Evolutionary conservation across 495 filamentous ascomycete genomes (phyloP), one percentile per base, ranked within the genome.

Genomic region (Beverwykella pulmonaria): DNA sequence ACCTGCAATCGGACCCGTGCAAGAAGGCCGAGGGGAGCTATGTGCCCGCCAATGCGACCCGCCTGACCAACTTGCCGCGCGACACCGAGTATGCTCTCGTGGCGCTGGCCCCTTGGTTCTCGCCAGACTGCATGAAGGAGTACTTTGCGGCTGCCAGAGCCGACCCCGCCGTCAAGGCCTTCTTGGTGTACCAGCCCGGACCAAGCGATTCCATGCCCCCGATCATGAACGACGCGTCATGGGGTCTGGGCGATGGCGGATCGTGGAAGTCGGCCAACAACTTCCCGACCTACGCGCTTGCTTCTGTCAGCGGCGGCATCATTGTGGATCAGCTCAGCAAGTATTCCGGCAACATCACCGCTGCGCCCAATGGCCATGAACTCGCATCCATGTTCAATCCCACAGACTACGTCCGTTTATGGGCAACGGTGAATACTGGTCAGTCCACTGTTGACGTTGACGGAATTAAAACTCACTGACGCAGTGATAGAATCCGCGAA

Each of bases 51-150:
- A 92, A 92, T 75, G 91, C 85, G 46, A 93, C 90, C 14, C 83
- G 89, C 22, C 80, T 83, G 63, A 74, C 80, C 53, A 85, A 94
- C 71, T 83, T 97, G 2, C 87, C 89, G 0, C 27, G 25, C 8
- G 47, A 65, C 0, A 71, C 70, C 22, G 61, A 78, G 30, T 82
- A 83, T 61, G 80, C 85, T 3, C 82, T 87, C n/a, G 84, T 96
- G 44, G 93, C 86, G 20, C 76, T 96, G n/a, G 92, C 89, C 9
- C 93, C 93, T n/a, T 97, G 93, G 93, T 80, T 93, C 32, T 88
- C 80, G 47, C 78, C 76, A 1, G 75, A 83, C 22, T 98, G 93
- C 65, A 87, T 89, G 9, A 74, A 79, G 46, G 82, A 85, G 32
- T 96, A 90, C 72, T 75, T 97, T 27, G 74, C 79, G 12, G 82